Base-by-base conservation (phyloP, 2,329 filamentous ascomycete species). In the Trichoderma sp. region DNA sequence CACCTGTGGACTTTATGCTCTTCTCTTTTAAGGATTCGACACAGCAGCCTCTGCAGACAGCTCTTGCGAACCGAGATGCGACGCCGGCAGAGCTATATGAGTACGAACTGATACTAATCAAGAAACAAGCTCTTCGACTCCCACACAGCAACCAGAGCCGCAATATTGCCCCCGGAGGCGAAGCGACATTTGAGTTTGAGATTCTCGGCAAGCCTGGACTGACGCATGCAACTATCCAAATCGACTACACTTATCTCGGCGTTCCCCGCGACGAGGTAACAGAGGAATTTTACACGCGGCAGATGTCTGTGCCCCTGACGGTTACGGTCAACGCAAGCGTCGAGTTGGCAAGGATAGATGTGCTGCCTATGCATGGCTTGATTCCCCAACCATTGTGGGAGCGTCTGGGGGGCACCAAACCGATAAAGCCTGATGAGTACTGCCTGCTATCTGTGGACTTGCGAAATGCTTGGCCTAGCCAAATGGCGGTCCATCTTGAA, bases 241-340 rank as follows among this genome's bases (percentile, higher is more conserved):
- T 97, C 68, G 92, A 97, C 78, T 97, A 97, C 76, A 92, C 92
- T 3, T 85, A 91, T 75, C 83, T 97, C n/a, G 92, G 92, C 1
- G 85, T 88, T 35, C 83, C 89, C 5, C 84, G 84, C n/a, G 85
- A 87, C 13, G 88, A 93, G 67, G 81, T 94, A 2, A 84, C 86
- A 27, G 89, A 90, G 39, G 85, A 87, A 37, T 97, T 97, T 74
- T 92, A 93, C 75, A 97, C 94, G 0, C 87, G 94, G 45, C 92
- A 95, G 75, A 85, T 97, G 17, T 89, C 90, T 19, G 83, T 97
- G 32, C 91, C 93, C 15, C 82, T 98, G 67, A 92, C 90, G 0
- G 87, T 97, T 17, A 97, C 94, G 5, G 94, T 98, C 57, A 97
- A 97, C 75, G 92, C 93, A 4, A 95, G 93, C 74, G 84, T 97